These are phyloP conservation scores for Suhomyces coccinellae DNA, from an alignment of 1,139 yeast genomes.

Conservation along the genomic window DNA sequence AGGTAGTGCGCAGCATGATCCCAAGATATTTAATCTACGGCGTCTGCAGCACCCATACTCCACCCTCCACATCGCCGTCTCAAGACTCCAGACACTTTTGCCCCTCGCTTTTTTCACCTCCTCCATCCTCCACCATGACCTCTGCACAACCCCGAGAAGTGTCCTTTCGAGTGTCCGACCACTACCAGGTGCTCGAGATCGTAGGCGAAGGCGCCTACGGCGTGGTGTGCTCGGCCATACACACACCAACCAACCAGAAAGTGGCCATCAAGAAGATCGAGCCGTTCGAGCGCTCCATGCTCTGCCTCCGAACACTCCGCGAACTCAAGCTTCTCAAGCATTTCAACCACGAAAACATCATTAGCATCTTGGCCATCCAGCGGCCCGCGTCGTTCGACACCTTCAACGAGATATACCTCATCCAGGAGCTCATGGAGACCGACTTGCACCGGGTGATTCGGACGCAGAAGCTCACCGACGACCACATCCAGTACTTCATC, in stretches of 20 bases:
- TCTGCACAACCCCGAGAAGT: conserved; percentile 37
- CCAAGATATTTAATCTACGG: conserved; percentile 4
- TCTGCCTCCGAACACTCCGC: conserved; percentile 84
- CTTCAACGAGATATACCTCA: conserved; percentile 84
- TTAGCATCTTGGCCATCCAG: conserved; percentile 87
- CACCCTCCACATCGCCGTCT: neutral
- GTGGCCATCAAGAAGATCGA: conserved; percentile 78
- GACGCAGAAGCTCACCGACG: conserved; percentile 82
- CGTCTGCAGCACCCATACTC: conserved; percentile 1
- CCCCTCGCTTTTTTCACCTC: neutral
- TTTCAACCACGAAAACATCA: conserved; percentile 89
- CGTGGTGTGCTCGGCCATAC: conserved; percentile 88
- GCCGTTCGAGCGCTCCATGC: conserved; percentile 91
- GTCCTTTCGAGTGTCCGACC: conserved; percentile 84
- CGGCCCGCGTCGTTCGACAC: conserved; percentile 74
- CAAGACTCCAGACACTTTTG: neutral
- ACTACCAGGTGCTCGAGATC: conserved; percentile 79
- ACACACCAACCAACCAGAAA: conserved; percentile 81
- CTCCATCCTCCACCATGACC: conserved; percentile 1
- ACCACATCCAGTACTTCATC: conserved; percentile 88
- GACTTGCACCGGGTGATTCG: conserved; percentile 89
- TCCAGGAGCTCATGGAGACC: conserved; percentile 96
- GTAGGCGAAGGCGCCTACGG: conserved; percentile 99
- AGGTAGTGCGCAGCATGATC: conserved; percentile 9
- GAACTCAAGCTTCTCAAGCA: conserved; percentile 87